A percentile compares a stretch with the other conserved stretches of the same genome.
These are phyloP conservation scores for Eucalyptus erythrocorys DNA, from an alignment of 345 rosid genomes.

Conservation along the genomic window DNA sequence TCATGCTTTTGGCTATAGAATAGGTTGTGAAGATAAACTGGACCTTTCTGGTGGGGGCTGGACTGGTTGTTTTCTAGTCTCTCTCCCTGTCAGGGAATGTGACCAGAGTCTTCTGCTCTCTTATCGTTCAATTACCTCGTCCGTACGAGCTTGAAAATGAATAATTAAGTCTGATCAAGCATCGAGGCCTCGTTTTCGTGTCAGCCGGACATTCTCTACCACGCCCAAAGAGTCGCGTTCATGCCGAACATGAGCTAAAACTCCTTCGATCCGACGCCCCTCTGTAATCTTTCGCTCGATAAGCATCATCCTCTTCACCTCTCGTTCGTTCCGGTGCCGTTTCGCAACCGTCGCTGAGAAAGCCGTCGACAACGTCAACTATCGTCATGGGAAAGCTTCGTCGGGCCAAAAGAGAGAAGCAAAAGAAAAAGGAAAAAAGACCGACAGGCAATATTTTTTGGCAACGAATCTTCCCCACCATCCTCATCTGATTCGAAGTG, in stretches of 20 bases:
- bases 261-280: not conserved
- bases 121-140: not conserved
- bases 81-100: not conserved
- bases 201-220: not conserved
- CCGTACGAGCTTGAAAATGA: not conserved
- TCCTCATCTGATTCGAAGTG: not conserved
- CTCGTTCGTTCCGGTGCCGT: not conserved
- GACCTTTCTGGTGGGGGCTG: not conserved
- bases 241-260: not conserved
- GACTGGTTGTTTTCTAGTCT: not conserved
- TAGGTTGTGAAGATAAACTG: not conserved
- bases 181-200: not conserved
- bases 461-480: not conserved
- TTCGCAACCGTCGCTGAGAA: not conserved
- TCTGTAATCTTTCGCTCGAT: not conserved
- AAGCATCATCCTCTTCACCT: not conserved
- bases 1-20: not conserved
- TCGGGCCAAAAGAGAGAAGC: not conserved
- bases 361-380: not conserved
- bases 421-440: not conserved
- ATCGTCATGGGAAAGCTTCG: not conserved
- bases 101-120: not conserved
- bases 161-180: not conserved
- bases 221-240: accelerated
- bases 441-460: not conserved